These are phyloP conservation scores for Andrographis paniculata DNA, from an alignment of 305 asterid genomes.

Conservation along the genomic window DNA sequence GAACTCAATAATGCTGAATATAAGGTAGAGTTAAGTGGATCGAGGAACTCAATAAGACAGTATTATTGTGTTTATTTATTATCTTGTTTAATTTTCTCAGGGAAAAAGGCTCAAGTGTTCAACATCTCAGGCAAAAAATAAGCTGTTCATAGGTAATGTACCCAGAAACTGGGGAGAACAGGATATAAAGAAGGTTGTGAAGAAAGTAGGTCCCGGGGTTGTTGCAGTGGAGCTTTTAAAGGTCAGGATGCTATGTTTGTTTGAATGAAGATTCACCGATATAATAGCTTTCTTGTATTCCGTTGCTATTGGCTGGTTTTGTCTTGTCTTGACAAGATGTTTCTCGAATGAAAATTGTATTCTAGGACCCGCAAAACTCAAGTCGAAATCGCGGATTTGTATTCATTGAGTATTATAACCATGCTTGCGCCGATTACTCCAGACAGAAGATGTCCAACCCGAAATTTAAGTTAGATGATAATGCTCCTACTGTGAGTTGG, in stretches of 20 bases:
- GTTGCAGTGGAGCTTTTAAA: slow-evolving; percentile 64
- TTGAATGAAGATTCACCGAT: slow-evolving; percentile 9
- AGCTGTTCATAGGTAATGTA: slow-evolving; percentile 84
- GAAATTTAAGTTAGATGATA: slow-evolving; percentile 78
- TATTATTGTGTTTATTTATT: neutral
- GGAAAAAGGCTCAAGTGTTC: slow-evolving; percentile 86
- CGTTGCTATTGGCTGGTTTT: slow-evolving; percentile 1
- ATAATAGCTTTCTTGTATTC: slow-evolving; percentile 5
- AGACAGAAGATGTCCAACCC: slow-evolving; percentile 80
- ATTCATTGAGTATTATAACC: slow-evolving; percentile 86
- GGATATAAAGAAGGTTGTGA: slow-evolving; percentile 67
- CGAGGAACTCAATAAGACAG: too few species aligned
- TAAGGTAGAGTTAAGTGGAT: slow-evolving; percentile 70
- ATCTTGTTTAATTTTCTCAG: slow-evolving; percentile 28
- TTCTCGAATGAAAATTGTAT: slow-evolving; percentile 8
- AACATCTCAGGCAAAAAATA: slow-evolving; percentile 85
- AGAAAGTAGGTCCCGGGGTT: slow-evolving; percentile 82
- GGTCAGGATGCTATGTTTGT: slow-evolving; percentile 33
- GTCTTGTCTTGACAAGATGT: neutral
- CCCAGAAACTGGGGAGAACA: slow-evolving; percentile 86
- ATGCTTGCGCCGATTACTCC: slow-evolving; percentile 97
- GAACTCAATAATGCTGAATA: slow-evolving; percentile 73
- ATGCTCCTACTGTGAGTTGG: slow-evolving; percentile 99
- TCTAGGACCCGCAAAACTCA: slow-evolving; percentile 81
- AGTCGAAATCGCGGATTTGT: slow-evolving; percentile 89